A percentile compares a stretch with the other conserved stretches of the same genome.
These are phyloP conservation scores for Suillus ampliporus DNA, from an alignment of 768 basidiomycete species.

Conservation along the genomic window DNA sequence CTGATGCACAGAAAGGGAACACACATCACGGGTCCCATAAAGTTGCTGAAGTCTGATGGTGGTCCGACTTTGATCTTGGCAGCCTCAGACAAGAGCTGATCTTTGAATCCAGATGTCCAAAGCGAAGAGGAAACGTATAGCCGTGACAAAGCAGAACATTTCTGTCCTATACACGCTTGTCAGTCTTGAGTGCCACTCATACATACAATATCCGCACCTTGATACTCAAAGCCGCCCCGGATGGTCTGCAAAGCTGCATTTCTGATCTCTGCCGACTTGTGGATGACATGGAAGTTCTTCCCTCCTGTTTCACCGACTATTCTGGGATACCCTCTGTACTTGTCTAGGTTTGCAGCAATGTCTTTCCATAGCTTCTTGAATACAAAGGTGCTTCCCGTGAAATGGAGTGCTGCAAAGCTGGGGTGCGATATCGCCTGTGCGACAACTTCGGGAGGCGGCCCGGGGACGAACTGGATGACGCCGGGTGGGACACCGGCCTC, in stretches of 20 bases:
- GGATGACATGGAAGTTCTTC: constrained; percentile 98
- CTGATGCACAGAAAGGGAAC: constrained; percentile 21
- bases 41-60: constrained; percentile 77
- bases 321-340: constrained; percentile 88
- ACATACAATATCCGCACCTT: constrained; percentile 54
- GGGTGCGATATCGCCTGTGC: constrained; percentile 80
- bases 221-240: constrained; percentile 93
- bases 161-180: constrained; percentile 66
- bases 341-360: constrained; percentile 86
- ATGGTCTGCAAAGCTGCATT: constrained; percentile 92
- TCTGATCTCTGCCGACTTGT: constrained; percentile 82
- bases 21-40: constrained; percentile 97
- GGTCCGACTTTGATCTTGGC: constrained; percentile 87
- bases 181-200: background rate
- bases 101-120: constrained; percentile 89
- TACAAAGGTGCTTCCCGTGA: constrained; percentile 93
- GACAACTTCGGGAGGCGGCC: constrained; percentile 84
- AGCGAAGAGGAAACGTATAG: constrained; percentile 87
- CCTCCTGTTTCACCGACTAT: constrained; percentile 98
- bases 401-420: constrained; percentile 88
- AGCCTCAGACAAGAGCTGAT: constrained; percentile 72
- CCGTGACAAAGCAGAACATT: constrained; percentile 94
- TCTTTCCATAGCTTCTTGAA: constrained; percentile 98
- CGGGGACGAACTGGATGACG: constrained; percentile 97
- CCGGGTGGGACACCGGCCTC: constrained; percentile 95